Base-by-base conservation (phyloP, 2,329 filamentous ascomycete species). In the Fusarium multiceps region DNA sequence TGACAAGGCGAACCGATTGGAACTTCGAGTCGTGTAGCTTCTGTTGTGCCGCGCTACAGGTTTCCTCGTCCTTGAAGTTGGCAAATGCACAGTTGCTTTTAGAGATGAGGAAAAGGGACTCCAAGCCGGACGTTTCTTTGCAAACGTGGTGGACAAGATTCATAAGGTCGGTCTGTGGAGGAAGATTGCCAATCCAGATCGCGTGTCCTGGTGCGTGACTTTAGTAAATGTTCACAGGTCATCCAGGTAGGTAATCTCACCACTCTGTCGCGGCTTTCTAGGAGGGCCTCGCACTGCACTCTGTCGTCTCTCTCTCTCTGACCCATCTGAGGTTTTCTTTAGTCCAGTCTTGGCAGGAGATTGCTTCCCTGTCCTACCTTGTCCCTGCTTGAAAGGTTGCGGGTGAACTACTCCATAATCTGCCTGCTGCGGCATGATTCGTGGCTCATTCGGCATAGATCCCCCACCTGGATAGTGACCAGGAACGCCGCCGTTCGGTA, bases 61-160 rank as follows among this genome's bases (percentile, higher is more conserved):
- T 89, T 5, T 84, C 82, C 74, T 97, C 94, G 53, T 93, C 92
- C 68, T 90, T 92, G 78, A 97, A 98, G 76, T 98, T 98, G 70
- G 97, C 93, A 82, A 98, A 98, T 0, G 94, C 95, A 76, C 95
- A 98, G 77, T 98, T 98, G 78, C 94, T 98, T 79, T 98, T 98
- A 0, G 94, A 95, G 42, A 98, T 98, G 37, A 98, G 83, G 72
- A 98, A 98, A 1, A 98, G 83, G 48, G 94, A 97, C 77, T 97
- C 92, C 23, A 98, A 88, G 2, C 94, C 88, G 0, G 86, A 87
- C 1, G 93, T 90, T 70, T 94, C 91, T 68, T 88, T 89, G 66
- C 93, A 97, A 61, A 98, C 96, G 77, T 98, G 93, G 63, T 96
- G 89, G 55, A 98, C 97, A n/a, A 98, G 83, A 62, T 88, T 92